A percentile compares a stretch with the other conserved stretches of the same genome.
These are phyloP conservation scores for Daldinia concentrica DNA, from an alignment of 495 filamentous ascomycete genomes.

Conservation along the genomic window DNA sequence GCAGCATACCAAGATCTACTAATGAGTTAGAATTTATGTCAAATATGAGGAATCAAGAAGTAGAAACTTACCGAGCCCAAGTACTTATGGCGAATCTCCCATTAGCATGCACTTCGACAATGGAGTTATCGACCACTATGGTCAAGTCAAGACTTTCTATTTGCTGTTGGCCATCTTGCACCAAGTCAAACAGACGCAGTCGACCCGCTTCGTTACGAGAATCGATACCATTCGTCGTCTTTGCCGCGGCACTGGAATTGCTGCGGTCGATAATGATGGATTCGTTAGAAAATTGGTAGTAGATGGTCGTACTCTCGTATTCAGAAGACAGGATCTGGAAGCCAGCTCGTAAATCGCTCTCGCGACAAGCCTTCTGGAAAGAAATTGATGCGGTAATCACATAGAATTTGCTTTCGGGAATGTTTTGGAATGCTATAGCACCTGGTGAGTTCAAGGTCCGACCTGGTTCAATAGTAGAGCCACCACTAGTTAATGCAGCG, in stretches of 20 bases:
- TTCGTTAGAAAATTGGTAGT: slow-evolving; percentile 42
- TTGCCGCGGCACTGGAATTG: slow-evolving; percentile 39
- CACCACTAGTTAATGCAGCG: slow-evolving; percentile 29
- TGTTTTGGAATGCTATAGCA: slow-evolving; percentile 22
- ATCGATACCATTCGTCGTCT: slow-evolving; percentile 41
- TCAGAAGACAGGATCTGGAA: slow-evolving; percentile 43
- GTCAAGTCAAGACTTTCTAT: slow-evolving; percentile 46
- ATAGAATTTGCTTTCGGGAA: slow-evolving; percentile 31
- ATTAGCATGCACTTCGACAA: slow-evolving; percentile 56
- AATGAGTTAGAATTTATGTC: slow-evolving; percentile 10
- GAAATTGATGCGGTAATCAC: slow-evolving; percentile 28
- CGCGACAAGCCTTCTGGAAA: slow-evolving; percentile 26
- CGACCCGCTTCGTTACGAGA: slow-evolving; percentile 37
- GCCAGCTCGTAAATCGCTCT: slow-evolving; percentile 36
- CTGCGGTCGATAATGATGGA: slow-evolving; percentile 44
- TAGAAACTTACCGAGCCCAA: slow-evolving; percentile 34
- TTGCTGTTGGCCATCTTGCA: slow-evolving; percentile 15
- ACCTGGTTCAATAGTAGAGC: slow-evolving; percentile 33
- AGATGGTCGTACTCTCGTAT: slow-evolving; percentile 47
- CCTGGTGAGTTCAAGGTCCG: slow-evolving; percentile 30
- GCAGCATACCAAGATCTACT: slow-evolving; percentile 41
- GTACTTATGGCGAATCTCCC: slow-evolving; percentile 52
- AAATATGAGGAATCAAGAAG: background rate
- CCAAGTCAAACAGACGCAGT: slow-evolving; percentile 42
- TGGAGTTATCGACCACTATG: slow-evolving; percentile 53